Evolutionary conservation across 345 rosid species (phyloP).

Genomic region (Sonneratia alba): DNA sequence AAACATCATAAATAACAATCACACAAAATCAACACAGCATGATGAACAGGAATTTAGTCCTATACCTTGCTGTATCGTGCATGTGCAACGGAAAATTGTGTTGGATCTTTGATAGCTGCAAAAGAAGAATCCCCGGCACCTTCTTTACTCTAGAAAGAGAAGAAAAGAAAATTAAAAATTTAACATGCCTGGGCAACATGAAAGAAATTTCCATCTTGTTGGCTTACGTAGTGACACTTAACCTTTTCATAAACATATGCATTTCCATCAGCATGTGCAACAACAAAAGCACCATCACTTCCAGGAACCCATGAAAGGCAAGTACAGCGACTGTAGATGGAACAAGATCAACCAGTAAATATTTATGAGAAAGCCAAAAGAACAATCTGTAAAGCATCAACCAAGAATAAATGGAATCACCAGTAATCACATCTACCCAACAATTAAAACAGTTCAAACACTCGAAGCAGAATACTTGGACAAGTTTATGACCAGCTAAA

Average conservation of each 20-base stretch:
- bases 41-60: neutral
- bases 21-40: no score
- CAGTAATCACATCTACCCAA: neutral
- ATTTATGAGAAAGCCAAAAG: neutral
- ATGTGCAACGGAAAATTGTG: constrained; percentile 81
- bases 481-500: neutral
- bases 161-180: neutral
- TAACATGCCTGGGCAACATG: neutral
- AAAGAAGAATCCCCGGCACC: constrained; percentile 91
- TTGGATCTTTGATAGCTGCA: constrained; percentile 75
- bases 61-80: constrained; percentile 88
- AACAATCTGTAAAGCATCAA: neutral
- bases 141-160: constrained; percentile 61
- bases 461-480: neutral
- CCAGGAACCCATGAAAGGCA: constrained; percentile 95
- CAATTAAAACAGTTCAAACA: neutral
- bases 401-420: neutral
- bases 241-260: constrained; percentile 93
- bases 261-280: constrained; percentile 97
- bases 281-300: constrained; percentile 86
- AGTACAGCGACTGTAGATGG: constrained; percentile 73
- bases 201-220: neutral
- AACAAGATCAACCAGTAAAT: neutral
- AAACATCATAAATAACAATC: neutral
- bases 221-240: constrained; percentile 21